Base-by-base conservation (phyloP, 352 stramenopile genomes). In the Saprolegnia diclina region DNA sequence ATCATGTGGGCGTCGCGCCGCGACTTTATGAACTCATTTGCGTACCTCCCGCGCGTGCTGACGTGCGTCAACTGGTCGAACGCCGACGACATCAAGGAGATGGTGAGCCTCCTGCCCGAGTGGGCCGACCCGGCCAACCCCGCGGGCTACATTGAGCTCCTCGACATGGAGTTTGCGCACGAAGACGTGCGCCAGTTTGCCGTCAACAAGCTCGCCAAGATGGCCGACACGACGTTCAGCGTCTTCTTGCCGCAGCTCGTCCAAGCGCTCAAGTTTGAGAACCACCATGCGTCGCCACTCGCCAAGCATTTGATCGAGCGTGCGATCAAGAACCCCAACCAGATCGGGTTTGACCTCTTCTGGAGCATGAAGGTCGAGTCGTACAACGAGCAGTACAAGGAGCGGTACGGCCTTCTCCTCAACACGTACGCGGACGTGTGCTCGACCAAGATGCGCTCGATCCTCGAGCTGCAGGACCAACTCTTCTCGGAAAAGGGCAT, bases 291-390 rank as follows among this genome's bases (percentile, higher is more conserved):
- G 24, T 93, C 83, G 4, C 77, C 87, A 1, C 69, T 96, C 10
- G 74, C 82, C 2, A 81, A 90, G 72, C 72, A 91, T 42, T 72
- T 96, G 4, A 90, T 96, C 19, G 81, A 92, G 56, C 83, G 89
- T 22, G 89, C 86, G 0, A 92, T 94, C 59, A 90, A 91, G 72
- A 94, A 94, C 48, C 89, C 87, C 9, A 93, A 95, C 66, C 82
- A 93, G 57, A 93, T 96, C 59, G 89, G 89, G 16, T 94, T 95
- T 65, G 85, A 94, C 65, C 78, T 96, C 2, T 96, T 95, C 68
- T 96, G 89, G 89, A 79, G 74, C 72, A 92, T 96, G 84, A 94
- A 94, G 71, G 85, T 94, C 40, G 89, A 96, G 63, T 85, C 88
- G 19, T 78, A 95, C 74, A 91, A 92, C 67, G 73, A 81, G 10